Conservation (phyloP, 1,284 basidiomycete genomes). For the Trametes versicolor region DNA sequence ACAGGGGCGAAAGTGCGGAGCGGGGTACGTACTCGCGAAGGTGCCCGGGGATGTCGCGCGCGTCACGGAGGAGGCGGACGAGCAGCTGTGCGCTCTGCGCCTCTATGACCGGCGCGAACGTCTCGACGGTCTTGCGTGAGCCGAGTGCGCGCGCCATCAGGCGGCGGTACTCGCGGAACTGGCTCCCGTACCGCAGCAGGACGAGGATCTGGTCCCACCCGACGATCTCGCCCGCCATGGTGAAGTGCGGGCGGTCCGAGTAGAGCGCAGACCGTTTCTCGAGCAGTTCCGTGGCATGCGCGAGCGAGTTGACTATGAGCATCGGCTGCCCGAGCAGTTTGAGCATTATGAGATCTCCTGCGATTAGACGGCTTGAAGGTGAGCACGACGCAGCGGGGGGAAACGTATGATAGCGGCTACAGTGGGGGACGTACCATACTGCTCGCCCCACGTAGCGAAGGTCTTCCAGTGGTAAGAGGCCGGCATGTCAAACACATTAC, state of each 20-base stretch:
- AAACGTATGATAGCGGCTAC: background rate
- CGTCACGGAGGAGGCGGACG: constrained; percentile 61
- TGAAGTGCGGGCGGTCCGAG: constrained; percentile 47
- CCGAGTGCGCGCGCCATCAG: constrained; percentile 31
- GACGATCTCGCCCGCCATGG: constrained; percentile 46
- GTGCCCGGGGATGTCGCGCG: constrained; percentile 55
- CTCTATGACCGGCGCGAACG: constrained; percentile 39
- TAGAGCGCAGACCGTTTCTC: constrained; percentile 48
- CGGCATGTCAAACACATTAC: constrained; percentile 45
- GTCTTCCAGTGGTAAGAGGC: constrained; percentile 38
- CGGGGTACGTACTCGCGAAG: constrained; percentile 24
- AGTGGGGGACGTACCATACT: constrained; percentile 36
- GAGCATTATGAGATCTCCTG: constrained; percentile 40
- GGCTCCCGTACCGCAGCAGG: constrained; percentile 45
- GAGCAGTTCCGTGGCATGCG: constrained; percentile 54
- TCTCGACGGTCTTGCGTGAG: constrained; percentile 36
- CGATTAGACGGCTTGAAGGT: background rate
- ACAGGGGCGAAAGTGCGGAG: background rate
- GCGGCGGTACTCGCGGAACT: constrained; percentile 49
- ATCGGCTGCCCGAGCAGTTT: constrained; percentile 69
- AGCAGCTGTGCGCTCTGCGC: constrained; percentile 43
- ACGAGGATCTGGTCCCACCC: constrained; percentile 47
- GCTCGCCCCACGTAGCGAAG: constrained; percentile 42
- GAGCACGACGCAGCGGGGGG: background rate
- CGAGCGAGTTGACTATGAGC: constrained; percentile 65